Percentiles rank a stretch among this genome's conserved stretches.
These are phyloP conservation scores for Tagetes erecta DNA, from an alignment of 129 eudicot species.

Conservation along the genomic window DNA sequence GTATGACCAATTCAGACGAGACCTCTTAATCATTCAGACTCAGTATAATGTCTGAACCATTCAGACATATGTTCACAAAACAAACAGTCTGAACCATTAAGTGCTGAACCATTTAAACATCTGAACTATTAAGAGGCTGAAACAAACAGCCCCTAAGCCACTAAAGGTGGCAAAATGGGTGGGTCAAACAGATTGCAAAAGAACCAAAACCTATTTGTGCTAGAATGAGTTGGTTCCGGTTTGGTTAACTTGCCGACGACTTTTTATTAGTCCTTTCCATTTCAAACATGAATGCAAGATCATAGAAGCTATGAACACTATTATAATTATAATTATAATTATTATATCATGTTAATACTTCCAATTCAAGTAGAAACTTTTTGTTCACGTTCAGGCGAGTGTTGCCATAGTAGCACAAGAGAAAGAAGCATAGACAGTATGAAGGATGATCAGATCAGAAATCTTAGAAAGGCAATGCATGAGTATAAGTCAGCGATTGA, in stretches of 20 bases:
- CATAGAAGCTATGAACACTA: not conserved
- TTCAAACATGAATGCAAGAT: not conserved
- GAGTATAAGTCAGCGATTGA: not conserved
- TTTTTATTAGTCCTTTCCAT: not conserved
- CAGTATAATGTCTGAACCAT: no score
- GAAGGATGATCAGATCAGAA: conserved; percentile 12
- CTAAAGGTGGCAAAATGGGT: conserved; percentile 1
- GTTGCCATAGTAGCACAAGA: conserved; percentile 6
- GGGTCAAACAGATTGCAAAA: not conserved
- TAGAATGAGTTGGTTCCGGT: not conserved
- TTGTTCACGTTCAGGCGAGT: conserved; percentile 27
- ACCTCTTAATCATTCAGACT: no score
- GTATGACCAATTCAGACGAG: no score
- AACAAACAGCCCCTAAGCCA: not conserved
- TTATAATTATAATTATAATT: not conserved
- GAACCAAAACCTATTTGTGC: conserved; percentile 1
- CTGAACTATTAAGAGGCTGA: no score
- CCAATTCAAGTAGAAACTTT: not conserved
- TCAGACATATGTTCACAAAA: no score
- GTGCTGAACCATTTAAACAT: no score
- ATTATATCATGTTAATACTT: not conserved
- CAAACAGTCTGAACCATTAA: no score
- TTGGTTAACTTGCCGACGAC: not conserved
- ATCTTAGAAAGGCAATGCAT: conserved; percentile 10
- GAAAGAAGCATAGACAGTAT: conserved; percentile 22